phyloP scores from a whole-genome alignment of 2,329 filamentous ascomycete species.

The Aspergillus aculeatinus region DNA sequence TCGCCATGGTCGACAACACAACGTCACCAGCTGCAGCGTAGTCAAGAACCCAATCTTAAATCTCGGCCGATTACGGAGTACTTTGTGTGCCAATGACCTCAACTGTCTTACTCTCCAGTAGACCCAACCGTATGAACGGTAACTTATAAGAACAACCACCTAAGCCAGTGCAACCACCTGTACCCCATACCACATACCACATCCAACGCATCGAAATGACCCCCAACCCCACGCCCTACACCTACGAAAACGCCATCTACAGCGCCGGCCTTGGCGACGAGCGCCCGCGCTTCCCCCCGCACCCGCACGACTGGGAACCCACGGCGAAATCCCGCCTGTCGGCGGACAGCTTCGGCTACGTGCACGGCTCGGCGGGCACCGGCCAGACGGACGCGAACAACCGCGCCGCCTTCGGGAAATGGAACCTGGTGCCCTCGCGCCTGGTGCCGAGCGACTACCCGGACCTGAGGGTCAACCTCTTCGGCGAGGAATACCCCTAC shows the following conservation, averaged over 20 bases:
- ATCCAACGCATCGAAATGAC: neutral
- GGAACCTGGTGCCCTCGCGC: conserved; percentile 28
- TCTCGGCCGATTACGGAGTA: too few relatives aligned
- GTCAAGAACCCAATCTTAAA: too few relatives aligned
- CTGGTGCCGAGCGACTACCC: conserved; percentile 38
- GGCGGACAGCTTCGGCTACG: conserved; percentile 57
- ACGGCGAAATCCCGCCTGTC: conserved; percentile 52
- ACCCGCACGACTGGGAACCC: conserved; percentile 55
- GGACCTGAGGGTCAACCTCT: conserved; percentile 52
- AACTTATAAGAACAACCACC: neutral
- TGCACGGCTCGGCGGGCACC: conserved; percentile 55
- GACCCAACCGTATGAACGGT: too few relatives aligned
- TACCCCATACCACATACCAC: neutral
- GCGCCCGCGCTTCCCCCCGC: conserved; percentile 54
- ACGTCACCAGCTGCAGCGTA: too few relatives aligned
- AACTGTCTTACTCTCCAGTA: neutral
- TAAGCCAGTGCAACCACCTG: neutral
- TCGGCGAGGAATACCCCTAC: conserved; percentile 48
- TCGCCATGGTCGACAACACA: neutral
- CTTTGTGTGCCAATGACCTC: neutral
- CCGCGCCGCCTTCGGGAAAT: conserved; percentile 30
- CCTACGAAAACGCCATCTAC: conserved; percentile 47
- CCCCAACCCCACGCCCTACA: conserved; percentile 10
- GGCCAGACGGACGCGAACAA: conserved; percentile 32
- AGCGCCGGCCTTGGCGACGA: conserved; percentile 47